phyloP scores from a whole-genome alignment of 495 filamentous ascomycete species.

The Durotheca rogersii region DNA sequence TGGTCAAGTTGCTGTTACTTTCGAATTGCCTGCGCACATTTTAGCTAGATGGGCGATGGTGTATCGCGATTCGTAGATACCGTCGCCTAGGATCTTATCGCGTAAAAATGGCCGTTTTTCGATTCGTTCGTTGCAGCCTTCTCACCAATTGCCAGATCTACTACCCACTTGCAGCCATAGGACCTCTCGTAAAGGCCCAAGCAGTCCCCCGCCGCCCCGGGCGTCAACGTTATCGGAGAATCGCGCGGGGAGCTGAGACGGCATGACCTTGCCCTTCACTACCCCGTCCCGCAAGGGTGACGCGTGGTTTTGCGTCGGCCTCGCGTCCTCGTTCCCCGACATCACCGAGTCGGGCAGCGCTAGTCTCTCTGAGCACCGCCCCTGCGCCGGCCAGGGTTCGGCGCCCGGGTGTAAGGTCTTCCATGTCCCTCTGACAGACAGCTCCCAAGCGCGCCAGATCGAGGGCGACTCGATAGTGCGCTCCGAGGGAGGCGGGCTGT shows the following conservation, averaged over 20 bases:
- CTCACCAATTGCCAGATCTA: too few relatives aligned
- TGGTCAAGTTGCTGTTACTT: too few relatives aligned
- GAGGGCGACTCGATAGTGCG: conserved; percentile 38
- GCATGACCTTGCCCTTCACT: conserved; percentile 32
- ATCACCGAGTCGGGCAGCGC: conserved; percentile 42
- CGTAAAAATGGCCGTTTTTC: too few relatives aligned
- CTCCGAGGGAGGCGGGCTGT: conserved; percentile 41
- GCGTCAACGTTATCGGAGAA: not conserved
- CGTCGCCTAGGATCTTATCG: too few relatives aligned
- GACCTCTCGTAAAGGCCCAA: not conserved
- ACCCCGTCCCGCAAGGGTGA: conserved; percentile 33
- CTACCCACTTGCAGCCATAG: too few relatives aligned
- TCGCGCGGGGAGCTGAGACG: not conserved
- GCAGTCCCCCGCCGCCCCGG: not conserved
- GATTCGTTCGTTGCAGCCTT: too few relatives aligned
- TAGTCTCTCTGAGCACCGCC: conserved; percentile 31
- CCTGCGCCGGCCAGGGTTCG: conserved; percentile 31
- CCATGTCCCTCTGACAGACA: conserved; percentile 46
- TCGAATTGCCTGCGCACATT: too few relatives aligned
- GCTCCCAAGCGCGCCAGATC: conserved; percentile 40
- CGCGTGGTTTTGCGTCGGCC: conserved; percentile 50
- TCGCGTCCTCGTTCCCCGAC: conserved; percentile 53
- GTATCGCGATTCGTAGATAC: too few relatives aligned
- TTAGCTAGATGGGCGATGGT: too few relatives aligned
- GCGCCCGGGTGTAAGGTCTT: conserved; percentile 57